phyloP scores from a whole-genome alignment of 352 stramenopile species.

The Pythium coloratum region DNA sequence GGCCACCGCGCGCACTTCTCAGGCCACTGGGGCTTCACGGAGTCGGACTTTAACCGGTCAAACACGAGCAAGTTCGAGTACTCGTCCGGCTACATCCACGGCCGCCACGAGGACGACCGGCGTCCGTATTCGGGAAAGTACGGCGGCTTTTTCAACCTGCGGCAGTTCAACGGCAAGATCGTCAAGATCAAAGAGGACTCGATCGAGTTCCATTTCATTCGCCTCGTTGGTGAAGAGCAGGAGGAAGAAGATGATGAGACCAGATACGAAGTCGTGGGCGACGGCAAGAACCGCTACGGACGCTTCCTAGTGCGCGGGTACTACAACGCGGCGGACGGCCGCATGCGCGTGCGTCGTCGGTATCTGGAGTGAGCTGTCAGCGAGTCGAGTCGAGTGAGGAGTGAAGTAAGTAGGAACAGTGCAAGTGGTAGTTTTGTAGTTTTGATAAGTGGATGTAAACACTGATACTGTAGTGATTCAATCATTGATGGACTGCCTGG shows the following conservation, averaged over 20 bases:
- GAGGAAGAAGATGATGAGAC: slow-evolving; percentile 29
- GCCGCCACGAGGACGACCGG: slow-evolving; percentile 32
- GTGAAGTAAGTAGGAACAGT: not conserved
- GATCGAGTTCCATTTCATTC: slow-evolving; percentile 69
- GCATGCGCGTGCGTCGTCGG: slow-evolving; percentile 50
- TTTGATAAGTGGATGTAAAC: not conserved
- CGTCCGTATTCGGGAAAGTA: slow-evolving; percentile 70
- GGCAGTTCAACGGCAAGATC: slow-evolving; percentile 62
- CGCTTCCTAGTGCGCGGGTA: slow-evolving; percentile 73
- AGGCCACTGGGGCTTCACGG: slow-evolving; percentile 65
- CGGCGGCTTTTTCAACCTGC: slow-evolving; percentile 67
- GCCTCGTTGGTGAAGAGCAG: slow-evolving; percentile 30
- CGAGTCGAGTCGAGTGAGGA: not conserved
- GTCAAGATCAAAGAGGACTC: slow-evolving; percentile 61
- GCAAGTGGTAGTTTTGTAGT: too few relatives aligned
- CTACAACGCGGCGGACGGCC: slow-evolving; percentile 41
- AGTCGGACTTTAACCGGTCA: slow-evolving; percentile 40
- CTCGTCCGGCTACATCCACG: slow-evolving; percentile 37
- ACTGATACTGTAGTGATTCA: not conserved
- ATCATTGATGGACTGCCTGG: too few relatives aligned
- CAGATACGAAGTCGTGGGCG: slow-evolving; percentile 64
- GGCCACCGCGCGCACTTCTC: slow-evolving; percentile 51
- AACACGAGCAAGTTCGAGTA: slow-evolving; percentile 73
- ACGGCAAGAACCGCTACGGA: slow-evolving; percentile 64
- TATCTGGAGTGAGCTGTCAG: slow-evolving; percentile 47